These are phyloP conservation scores for Polyporus arcularius DNA, from an alignment of 768 basidiomycete genomes.

Conservation along the genomic window DNA sequence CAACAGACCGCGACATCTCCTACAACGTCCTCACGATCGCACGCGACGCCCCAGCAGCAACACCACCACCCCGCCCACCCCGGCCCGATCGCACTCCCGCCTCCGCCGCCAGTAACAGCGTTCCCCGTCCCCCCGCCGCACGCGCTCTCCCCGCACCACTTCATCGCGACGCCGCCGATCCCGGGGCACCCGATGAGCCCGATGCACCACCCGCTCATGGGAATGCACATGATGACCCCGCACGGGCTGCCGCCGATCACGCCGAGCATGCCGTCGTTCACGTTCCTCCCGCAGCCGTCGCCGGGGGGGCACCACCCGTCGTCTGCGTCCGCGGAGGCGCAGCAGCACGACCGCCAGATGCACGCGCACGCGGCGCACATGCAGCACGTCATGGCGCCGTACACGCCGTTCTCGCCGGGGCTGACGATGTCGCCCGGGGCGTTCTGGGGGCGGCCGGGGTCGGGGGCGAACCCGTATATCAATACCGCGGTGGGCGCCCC, in stretches of 20 bases:
- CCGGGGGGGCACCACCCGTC: conserved; percentile 30
- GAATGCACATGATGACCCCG: conserved; percentile 53
- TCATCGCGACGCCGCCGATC: conserved; percentile 31
- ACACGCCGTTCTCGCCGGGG: conserved; percentile 65
- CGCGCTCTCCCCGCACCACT: conserved; percentile 37
- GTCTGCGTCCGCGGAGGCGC: conserved; percentile 26
- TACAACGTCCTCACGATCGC: conserved; percentile 18
- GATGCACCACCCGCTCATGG: conserved; percentile 40
- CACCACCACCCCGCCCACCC: conserved; percentile 49
- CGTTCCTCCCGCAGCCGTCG: conserved; percentile 64
- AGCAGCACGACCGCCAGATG: not conserved
- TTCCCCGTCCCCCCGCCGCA: conserved; percentile 38
- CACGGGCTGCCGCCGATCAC: conserved; percentile 89
- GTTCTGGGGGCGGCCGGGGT: conserved; percentile 66
- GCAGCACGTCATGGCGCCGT: conserved; percentile 29
- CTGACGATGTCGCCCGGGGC: conserved; percentile 72
- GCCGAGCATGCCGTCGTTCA: conserved; percentile 97
- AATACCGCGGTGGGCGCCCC: conserved; percentile 69
- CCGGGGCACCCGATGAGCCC: conserved; percentile 35
- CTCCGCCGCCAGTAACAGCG: conserved; percentile 47
- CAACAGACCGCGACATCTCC: conserved; percentile 14
- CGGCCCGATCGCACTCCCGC: conserved; percentile 70
- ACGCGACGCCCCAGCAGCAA: conserved; percentile 17
- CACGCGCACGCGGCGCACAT: conserved; percentile 14
- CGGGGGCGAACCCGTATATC: conserved; percentile 42